Evolutionary conservation across 2,329 filamentous ascomycete genomes (phyloP), one percentile per base, ranked within the genome.

Genomic region (Xylaria multiplex): DNA sequence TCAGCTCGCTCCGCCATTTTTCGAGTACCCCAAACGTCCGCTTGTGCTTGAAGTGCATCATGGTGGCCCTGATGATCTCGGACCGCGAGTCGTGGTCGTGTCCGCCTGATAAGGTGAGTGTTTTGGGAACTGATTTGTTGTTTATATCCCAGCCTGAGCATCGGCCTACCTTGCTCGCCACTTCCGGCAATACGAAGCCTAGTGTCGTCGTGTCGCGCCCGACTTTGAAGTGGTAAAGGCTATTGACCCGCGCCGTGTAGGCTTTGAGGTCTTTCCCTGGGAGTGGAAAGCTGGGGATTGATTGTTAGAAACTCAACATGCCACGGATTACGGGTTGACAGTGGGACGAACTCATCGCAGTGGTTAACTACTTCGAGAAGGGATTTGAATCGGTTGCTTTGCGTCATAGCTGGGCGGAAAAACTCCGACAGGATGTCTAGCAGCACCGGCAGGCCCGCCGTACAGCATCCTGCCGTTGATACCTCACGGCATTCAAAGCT

Each of bases 171-270:
- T 42, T 13, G 1, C 22, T 11, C 11, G 66, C 66, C 27, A 69
- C 54, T 11, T 46, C 42, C 2, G 66, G 60, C 2, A 64, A 42
- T 14, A 69, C 59, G 42, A 50, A 69, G 13, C 66, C 66, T 6
- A 69, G 57, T 1, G 65, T 61, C 1, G 43, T 59, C 4, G 59
- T 6, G 35, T 49, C 42, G 6, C 48, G 42, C 5, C 19, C 27
- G 3, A 69, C 66, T 19, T 13, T 61, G 48, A 69, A 66, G 43
- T 69, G 66, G 40, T 69, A 69, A 30, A 67, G 59, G 22, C 30
- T 62, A 24, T 64, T 59, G 0, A 66, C 52, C 5, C 24, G 50
- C 6, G 48, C 8, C 2, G n/a, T 37, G 58, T 69, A 69, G n/a
- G 57, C 52, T 61, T 64, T 42, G 0, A 64, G 40, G 27, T 62